Base-by-base conservation (phyloP, 2,329 filamentous ascomycete genomes). In the Apiospora pterosperma region DNA sequence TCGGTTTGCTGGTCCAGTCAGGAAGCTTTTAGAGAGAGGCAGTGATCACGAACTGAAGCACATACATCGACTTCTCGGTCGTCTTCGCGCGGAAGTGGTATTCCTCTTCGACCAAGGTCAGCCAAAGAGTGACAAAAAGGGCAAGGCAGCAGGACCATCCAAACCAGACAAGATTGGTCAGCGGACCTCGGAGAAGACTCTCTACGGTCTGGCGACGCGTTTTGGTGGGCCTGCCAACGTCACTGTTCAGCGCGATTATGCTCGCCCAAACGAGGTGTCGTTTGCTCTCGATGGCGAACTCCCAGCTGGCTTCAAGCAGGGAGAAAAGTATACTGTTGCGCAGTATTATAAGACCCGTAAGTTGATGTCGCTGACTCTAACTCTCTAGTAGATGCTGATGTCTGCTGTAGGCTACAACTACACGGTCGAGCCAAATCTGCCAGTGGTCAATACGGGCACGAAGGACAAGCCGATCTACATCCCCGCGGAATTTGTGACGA, bases 401-500 rank as follows among this genome's bases (percentile, higher is more conserved):
- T 38, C 12, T 28, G 12, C 21, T 59, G 16, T 28, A 75, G 74
- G 67, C 65, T 76, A 76, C 55, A 66, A 65, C 16, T 70, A 66
- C 23, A 59, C 34, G 11, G 61, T 79, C 1, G 66, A 81, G 16
- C 73, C 74, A 0, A 70, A 80, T 1, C 75, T 84, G 5, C 89
- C 91, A 0, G 80, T 92, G 1, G 75, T 94, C 67, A 93, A 94
- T 71, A 80, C 90, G 12, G 91, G 90, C 2, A 86, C 76, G 12
- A 70, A 72, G 0, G 76, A 79, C 0, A 84, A 83, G 12, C 89
- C 90, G 0, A 81, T 80, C 0, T 92, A 90, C 69, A 76, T 92
- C 41, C 90, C 91, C 0, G 84, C 86, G 0, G 90, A 94, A 73
- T 78, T 88, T 6, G 88, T 91, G 67, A 75, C 79, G 4, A 83